Base-by-base conservation (phyloP, 2,329 filamentous ascomycete genomes). In the Dactylellina parvicollis region DNA sequence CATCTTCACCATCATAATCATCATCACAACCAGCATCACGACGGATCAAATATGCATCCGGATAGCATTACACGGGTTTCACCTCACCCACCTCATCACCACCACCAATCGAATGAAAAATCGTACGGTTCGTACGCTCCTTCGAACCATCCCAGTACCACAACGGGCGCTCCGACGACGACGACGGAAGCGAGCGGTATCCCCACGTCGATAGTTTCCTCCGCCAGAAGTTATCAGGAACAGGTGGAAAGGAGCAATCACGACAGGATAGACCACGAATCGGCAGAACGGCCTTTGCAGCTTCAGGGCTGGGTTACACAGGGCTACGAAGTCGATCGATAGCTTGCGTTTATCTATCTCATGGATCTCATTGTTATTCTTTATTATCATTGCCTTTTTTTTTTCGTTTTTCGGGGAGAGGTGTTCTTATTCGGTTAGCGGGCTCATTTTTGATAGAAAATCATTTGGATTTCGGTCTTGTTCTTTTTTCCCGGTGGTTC, bases 271-370 rank as follows among this genome's bases (percentile, higher is more conserved):
- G 36, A 32, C n/a, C 24, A 47, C 26, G 52, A 69, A 5, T 38
- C 49, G 3, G 34, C 42, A n/a, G n/a, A n/a, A 4, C 14, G 59
- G 16, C 67, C 50, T 34, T 40, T 66, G 28, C 69, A 73, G 26
- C 18, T 73, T 22, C 55, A 73, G 44, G 60, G 69, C 4, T 73
- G 69, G 69, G 69, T 73, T 3, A 73, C 69, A 18, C 54, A 65
- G 8, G 69, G 69, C 1, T 73, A 60, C 28, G 54, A 73, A n/a
- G 60, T 73, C 12, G 60, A 66, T 28, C 50, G 50, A 24, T 66
- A 26, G 20, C 20, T 16, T 42, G 4, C 38, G 14, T 20, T 12
- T 12, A 12, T 32, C 30, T 12, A 32, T 44, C 4, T 44, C n/a
- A n/a, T n/a, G n/a, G n/a, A n/a, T n/a, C n/a, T n/a, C n/a, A n/a